Evolutionary conservation across 805 yeast genomes (phyloP).

Genomic region (Sugiyamaella smithiae): DNA sequence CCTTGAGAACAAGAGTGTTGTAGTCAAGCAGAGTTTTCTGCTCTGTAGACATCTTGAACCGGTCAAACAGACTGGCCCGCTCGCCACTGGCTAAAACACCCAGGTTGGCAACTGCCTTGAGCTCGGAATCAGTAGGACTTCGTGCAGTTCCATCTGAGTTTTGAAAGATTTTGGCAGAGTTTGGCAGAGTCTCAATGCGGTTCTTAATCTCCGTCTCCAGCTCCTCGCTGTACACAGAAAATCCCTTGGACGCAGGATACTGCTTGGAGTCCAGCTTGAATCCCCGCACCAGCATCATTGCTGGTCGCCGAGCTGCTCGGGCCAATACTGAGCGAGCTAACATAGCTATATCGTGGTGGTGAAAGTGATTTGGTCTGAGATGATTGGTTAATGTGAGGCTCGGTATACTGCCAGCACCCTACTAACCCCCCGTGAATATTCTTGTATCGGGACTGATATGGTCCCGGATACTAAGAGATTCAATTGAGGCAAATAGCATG

Average conservation of each 20-base stretch:
- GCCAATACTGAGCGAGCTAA: slow-evolving; percentile 8
- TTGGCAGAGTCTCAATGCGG: slow-evolving; percentile 60
- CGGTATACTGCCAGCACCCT: no score
- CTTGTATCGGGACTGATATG: background rate
- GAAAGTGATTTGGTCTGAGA: slow-evolving; percentile 1
- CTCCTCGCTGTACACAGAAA: slow-evolving; percentile 20
- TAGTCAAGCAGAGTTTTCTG: slow-evolving; percentile 55
- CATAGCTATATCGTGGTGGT: slow-evolving; percentile 4
- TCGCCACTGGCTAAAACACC: slow-evolving; percentile 57
- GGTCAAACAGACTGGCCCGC: slow-evolving; percentile 49
- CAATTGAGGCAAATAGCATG: no score
- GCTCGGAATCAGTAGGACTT: slow-evolving; percentile 64
- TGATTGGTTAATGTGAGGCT: slow-evolving; percentile 6
- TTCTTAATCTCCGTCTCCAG: slow-evolving; percentile 51
- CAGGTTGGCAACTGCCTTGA: slow-evolving; percentile 66
- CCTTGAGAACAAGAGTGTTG: slow-evolving; percentile 59
- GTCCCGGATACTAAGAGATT: no score
- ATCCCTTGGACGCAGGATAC: slow-evolving; percentile 23
- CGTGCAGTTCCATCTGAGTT: slow-evolving; percentile 75
- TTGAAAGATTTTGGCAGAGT: slow-evolving; percentile 63
- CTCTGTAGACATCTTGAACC: slow-evolving; percentile 47
- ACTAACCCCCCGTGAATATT: background rate
- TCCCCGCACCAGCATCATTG: slow-evolving; percentile 10
- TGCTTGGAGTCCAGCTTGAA: slow-evolving; percentile 21
- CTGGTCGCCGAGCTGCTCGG: slow-evolving; percentile 3